phyloP scores from a whole-genome alignment of 2,329 filamentous ascomycete genomes.

The Colletotrichum tabaci region DNA sequence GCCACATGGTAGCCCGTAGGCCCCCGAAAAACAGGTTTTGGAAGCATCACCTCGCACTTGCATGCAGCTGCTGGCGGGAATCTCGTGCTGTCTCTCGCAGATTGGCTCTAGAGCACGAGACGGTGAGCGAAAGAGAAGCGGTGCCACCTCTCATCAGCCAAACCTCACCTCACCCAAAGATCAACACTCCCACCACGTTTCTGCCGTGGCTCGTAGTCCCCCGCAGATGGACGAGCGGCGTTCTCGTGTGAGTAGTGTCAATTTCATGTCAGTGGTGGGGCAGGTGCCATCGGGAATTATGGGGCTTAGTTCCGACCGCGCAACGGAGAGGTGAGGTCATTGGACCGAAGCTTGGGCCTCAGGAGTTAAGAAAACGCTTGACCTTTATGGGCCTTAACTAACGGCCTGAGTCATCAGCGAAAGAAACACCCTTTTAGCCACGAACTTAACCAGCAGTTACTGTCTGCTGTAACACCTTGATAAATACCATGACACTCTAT shows the following conservation, averaged over 20 bases:
- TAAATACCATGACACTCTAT: too few relatives aligned
- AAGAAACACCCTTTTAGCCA: too few relatives aligned
- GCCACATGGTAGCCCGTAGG: slow-evolving; percentile 19
- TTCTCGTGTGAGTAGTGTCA: not conserved
- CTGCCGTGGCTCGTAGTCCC: not conserved
- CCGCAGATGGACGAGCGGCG: not conserved
- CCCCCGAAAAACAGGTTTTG: slow-evolving; percentile 40
- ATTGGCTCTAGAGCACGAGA: slow-evolving; percentile 30
- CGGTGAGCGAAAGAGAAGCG: slow-evolving; percentile 32
- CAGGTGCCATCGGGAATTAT: slow-evolving; percentile 24
- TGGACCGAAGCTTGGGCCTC: not conserved
- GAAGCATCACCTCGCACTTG: slow-evolving; percentile 40
- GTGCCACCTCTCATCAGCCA: slow-evolving; percentile 8
- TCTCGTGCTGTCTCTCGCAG: slow-evolving; percentile 33
- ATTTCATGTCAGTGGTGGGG: slow-evolving; percentile 10
- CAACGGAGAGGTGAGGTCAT: slow-evolving; percentile 10
- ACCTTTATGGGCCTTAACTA: too few relatives aligned
- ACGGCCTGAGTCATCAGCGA: too few relatives aligned
- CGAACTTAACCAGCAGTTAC: too few relatives aligned
- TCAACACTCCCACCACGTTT: slow-evolving; percentile 11
- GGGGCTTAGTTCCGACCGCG: not conserved
- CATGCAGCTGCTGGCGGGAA: slow-evolving; percentile 41
- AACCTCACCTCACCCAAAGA: slow-evolving; percentile 8
- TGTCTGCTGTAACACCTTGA: too few relatives aligned
- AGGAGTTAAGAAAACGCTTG: not conserved